Conservation (phyloP, 352 stramenopile species). For the Globisporangium perplexum region DNA sequence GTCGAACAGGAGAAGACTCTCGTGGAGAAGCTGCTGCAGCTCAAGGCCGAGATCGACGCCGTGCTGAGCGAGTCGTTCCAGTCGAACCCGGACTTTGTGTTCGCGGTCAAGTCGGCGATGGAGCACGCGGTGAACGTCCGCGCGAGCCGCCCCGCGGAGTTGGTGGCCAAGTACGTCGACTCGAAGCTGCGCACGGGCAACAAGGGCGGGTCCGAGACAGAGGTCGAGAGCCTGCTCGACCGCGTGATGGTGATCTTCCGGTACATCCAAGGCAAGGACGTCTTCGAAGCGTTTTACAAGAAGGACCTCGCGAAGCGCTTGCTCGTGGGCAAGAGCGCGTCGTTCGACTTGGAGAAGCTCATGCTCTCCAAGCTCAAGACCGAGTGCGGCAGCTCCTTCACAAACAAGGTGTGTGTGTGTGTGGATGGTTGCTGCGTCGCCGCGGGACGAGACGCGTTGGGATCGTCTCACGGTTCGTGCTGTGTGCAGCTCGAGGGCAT, state of each 20-base stretch:
- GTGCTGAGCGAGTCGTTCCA: conserved; percentile 75
- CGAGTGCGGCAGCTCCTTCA: conserved; percentile 97
- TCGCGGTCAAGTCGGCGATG: conserved; percentile 84
- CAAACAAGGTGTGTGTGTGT: conserved; percentile 82
- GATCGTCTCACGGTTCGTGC: neutral
- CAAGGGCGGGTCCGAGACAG: conserved; percentile 78
- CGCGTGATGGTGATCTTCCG: conserved; percentile 95
- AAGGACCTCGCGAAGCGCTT: conserved; percentile 96
- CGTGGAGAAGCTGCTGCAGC: conserved; percentile 85
- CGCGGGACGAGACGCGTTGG: no score
- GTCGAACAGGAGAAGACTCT: conserved; percentile 84
- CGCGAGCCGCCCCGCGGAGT: conserved; percentile 79
- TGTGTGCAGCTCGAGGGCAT: conserved; percentile 95
- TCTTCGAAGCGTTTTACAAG: conserved; percentile 99
- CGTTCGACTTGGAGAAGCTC: conserved; percentile 93
- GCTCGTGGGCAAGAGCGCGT: conserved; percentile 87
- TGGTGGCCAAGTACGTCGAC: conserved; percentile 92
- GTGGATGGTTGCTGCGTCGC: no score
- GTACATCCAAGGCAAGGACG: conserved; percentile 96
- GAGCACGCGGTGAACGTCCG: conserved; percentile 88
- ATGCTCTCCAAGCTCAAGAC: conserved; percentile 98
- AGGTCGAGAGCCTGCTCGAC: conserved; percentile 86
- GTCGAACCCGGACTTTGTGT: conserved; percentile 66
- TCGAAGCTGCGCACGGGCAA: conserved; percentile 82
- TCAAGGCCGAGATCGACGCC: conserved; percentile 80